Conservation (phyloP, 1,284 basidiomycete genomes). For the Mycosarcoma mackinlayi region DNA sequence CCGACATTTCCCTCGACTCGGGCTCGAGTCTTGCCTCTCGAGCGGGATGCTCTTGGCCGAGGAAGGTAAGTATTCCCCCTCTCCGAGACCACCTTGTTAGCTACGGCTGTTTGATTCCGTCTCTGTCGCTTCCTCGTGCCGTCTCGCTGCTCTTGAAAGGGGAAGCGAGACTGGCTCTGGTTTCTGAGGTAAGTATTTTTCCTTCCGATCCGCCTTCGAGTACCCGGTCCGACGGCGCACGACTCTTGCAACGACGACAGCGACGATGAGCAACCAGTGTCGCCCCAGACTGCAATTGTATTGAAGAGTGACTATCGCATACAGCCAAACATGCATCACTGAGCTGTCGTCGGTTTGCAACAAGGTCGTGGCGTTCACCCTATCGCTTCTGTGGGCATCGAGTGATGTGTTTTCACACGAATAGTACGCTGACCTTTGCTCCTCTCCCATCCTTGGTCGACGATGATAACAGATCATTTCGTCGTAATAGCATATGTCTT, state of each 20-base stretch:
- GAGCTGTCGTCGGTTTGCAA: conserved; percentile 42
- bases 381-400: neutral
- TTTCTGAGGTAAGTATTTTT: conserved; percentile 15
- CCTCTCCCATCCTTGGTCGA: neutral
- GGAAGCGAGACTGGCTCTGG: conserved; percentile 10
- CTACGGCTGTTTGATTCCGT: neutral
- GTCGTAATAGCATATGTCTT: neutral
- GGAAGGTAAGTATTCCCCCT: conserved; percentile 12
- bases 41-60: neutral
- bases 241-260: conserved; percentile 18
- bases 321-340: conserved; percentile 58
- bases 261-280: conserved; percentile 56
- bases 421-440: neutral
- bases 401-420: neutral
- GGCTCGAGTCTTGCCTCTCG: neutral
- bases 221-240: neutral
- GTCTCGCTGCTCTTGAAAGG: conserved; percentile 5
- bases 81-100: neutral
- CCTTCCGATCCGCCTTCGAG: neutral
- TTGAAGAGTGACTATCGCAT: conserved; percentile 56
- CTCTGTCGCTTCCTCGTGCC: conserved; percentile 1
- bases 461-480: neutral
- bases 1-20: neutral
- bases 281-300: conserved; percentile 58
- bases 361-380: neutral